A percentile compares a stretch with the other conserved stretches of the same genome.
These are phyloP conservation scores for Pseudocercospora musae DNA, from an alignment of 2,329 filamentous ascomycete genomes.

Conservation along the genomic window DNA sequence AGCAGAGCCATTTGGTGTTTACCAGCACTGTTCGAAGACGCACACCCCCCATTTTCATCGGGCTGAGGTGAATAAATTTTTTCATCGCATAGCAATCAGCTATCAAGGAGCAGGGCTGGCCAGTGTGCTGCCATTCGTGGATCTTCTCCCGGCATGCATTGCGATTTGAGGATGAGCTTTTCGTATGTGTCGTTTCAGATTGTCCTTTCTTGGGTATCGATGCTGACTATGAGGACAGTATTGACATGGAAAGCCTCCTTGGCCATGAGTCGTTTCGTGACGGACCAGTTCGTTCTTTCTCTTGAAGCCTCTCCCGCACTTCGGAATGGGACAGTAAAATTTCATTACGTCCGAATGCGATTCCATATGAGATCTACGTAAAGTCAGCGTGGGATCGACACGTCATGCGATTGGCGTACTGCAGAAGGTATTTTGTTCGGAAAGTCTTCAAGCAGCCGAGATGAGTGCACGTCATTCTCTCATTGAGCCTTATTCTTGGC, in stretches of 20 bases:
- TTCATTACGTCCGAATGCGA: too few species aligned
- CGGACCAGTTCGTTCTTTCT: neutral
- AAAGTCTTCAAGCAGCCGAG: too few species aligned
- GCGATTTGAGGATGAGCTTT: neutral
- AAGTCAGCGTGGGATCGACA: too few species aligned
- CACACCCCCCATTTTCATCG: too few species aligned
- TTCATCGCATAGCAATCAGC: neutral
- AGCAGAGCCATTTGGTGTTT: too few species aligned
- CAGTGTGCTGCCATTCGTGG: neutral
- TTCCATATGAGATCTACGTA: too few species aligned
- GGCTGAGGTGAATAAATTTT: too few species aligned
- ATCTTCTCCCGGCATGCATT: neutral
- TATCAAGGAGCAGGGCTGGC: neutral
- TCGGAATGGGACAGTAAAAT: neutral
- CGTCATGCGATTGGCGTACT: too few species aligned
- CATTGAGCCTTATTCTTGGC: too few species aligned
- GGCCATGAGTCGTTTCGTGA: neutral
- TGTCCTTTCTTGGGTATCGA: neutral
- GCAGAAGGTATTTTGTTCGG: too few species aligned
- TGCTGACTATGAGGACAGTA: neutral
- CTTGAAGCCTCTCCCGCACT: neutral
- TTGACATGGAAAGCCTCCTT: neutral
- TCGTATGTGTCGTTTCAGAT: neutral
- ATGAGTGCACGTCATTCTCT: too few species aligned
- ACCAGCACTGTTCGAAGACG: too few species aligned